These are phyloP conservation scores for Trichoderma citrinoviride DNA, from an alignment of 2,329 filamentous ascomycete species.

Conservation along the genomic window DNA sequence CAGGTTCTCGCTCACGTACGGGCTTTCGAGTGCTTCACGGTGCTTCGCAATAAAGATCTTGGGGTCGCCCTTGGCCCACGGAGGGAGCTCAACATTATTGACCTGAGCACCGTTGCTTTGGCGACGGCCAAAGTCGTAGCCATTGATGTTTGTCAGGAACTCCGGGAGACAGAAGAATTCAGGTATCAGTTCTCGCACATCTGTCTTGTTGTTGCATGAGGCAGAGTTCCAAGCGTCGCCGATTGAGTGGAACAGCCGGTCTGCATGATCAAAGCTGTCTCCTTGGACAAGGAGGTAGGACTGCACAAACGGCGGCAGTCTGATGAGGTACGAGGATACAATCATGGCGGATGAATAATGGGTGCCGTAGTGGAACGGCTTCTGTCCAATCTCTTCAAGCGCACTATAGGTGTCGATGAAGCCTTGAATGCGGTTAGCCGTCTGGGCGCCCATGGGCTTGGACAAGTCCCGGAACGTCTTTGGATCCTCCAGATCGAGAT, in stretches of 20 bases:
- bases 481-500: conserved; percentile 82
- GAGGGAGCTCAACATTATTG: conserved; percentile 83
- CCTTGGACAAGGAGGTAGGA: conserved; percentile 93
- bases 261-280: conserved; percentile 94
- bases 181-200: conserved; percentile 90
- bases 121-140: conserved; percentile 86
- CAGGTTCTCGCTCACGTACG: conserved; percentile 83
- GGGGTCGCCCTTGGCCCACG: conserved; percentile 94
- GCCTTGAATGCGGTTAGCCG: conserved; percentile 68
- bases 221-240: conserved; percentile 88
- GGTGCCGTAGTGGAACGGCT: conserved; percentile 94
- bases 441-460: conserved; percentile 95
- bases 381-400: conserved; percentile 87
- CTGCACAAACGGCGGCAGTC: conserved; percentile 92
- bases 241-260: conserved; percentile 91
- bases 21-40: conserved; percentile 90
- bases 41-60: conserved; percentile 95
- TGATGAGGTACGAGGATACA: conserved; percentile 92
- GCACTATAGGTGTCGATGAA: conserved; percentile 83
- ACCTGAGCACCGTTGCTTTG: conserved; percentile 79
- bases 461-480: conserved; percentile 85
- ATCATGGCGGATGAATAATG: conserved; percentile 99
- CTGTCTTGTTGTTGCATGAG: conserved; percentile 84
- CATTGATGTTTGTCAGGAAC: conserved; percentile 90
- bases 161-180: conserved; percentile 98